These are phyloP conservation scores for Leishmania tropica DNA, from an alignment of 208 protist genomes.

Conservation along the genomic window DNA sequence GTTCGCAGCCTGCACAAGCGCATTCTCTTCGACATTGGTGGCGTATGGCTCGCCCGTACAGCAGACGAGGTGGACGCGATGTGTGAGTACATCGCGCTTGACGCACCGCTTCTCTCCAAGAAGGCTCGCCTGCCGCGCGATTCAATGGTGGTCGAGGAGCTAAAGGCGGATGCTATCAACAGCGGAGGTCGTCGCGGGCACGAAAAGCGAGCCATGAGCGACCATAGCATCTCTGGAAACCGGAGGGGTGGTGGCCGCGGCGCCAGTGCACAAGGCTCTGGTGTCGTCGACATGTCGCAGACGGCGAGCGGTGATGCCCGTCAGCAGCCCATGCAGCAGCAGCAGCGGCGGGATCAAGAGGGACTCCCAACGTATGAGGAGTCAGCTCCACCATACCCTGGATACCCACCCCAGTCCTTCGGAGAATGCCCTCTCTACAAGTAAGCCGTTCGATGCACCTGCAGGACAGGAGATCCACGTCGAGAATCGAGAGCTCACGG, in stretches of 20 bases:
- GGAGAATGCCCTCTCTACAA: conserved; percentile 1
- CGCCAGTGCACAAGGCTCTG: neutral
- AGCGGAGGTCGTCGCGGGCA: conserved; percentile 14
- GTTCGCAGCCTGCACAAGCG: conserved; percentile 83
- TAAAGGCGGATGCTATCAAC: conserved; percentile 47
- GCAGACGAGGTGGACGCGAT: conserved; percentile 74
- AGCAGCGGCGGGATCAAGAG: conserved; percentile 8
- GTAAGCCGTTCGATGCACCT: neutral
- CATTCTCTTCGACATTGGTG: conserved; percentile 80
- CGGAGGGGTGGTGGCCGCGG: neutral
- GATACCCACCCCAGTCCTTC: neutral
- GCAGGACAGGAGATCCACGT: neutral
- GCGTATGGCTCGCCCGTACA: conserved; percentile 76
- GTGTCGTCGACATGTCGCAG: neutral
- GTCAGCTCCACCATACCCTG: neutral
- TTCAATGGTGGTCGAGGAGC: conserved; percentile 86
- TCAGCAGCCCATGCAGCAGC: conserved; percentile 3
- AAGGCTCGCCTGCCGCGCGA: conserved; percentile 72
- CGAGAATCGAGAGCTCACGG: neutral
- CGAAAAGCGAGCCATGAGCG: conserved; percentile 15
- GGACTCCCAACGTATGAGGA: conserved; percentile 17
- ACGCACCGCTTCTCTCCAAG: conserved; percentile 57
- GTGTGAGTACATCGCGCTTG: conserved; percentile 78
- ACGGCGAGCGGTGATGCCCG: neutral
- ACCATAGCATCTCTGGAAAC: conserved; percentile 5